Evolutionary conservation across 306 rosid species (phyloP).

Genomic region (Glycine latifolia): DNA sequence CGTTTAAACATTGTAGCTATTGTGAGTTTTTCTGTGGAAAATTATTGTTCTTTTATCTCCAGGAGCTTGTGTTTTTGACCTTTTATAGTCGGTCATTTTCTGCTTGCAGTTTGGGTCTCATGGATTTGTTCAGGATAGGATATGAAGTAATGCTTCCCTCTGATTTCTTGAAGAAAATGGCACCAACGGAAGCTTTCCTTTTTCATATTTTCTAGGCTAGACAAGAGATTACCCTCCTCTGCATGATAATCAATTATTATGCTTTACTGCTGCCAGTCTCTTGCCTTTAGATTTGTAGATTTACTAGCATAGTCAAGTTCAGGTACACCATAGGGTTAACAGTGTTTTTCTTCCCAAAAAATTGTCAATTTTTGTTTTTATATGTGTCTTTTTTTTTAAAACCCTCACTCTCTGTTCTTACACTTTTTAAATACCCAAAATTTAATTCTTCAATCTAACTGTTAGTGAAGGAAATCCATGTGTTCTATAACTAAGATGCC

Average conservation of each 20-base stretch:
- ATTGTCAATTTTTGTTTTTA: no score
- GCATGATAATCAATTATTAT: not conserved
- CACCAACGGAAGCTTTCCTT: not conserved
- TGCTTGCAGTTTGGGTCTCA: not conserved
- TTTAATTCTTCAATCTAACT: no score
- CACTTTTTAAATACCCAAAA: no score
- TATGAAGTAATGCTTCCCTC: not conserved
- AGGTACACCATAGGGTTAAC: not conserved
- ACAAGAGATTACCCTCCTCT: not conserved
- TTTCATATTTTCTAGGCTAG: not conserved
- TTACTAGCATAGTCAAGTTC: not conserved
- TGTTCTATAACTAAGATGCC: no score
- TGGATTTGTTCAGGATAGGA: not conserved
- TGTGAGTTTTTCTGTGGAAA: not conserved
- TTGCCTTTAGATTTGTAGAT: not conserved
- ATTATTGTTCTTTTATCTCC: not conserved
- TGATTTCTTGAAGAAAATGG: not conserved
- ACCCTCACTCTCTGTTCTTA: no score
- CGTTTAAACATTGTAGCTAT: not conserved
- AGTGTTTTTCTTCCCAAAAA: no score
- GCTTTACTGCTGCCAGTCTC: not conserved
- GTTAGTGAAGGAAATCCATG: no score
- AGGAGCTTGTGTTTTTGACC: not conserved
- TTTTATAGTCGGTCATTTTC: not conserved
- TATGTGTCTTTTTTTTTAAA: no score